phyloP scores from a whole-genome alignment of 768 basidiomycete genomes.

The Plicaturopsis crispa region DNA sequence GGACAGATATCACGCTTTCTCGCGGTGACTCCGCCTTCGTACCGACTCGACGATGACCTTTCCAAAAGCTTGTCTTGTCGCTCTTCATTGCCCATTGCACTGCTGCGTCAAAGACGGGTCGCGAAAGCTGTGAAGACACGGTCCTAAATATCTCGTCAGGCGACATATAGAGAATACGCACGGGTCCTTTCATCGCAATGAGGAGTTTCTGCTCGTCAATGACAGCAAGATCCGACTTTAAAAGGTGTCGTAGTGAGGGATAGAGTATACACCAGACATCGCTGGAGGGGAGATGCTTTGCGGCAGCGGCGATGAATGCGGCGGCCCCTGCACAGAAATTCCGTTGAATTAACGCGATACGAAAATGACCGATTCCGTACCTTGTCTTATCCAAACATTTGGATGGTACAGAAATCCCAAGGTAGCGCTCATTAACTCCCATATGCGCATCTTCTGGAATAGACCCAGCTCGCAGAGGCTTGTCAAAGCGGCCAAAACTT shows the following conservation, averaged over 20 bases:
- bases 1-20: slow-evolving; percentile 63
- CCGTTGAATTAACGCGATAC: slow-evolving; percentile 1
- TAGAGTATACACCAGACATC: slow-evolving; percentile 98
- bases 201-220: slow-evolving; percentile 75
- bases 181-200: slow-evolving; percentile 68
- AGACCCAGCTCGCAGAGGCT: slow-evolving; percentile 86
- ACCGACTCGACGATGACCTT: slow-evolving; percentile 35
- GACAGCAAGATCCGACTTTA: slow-evolving; percentile 73
- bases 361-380: slow-evolving; percentile 26
- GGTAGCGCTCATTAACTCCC: slow-evolving; percentile 90
- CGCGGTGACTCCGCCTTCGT: slow-evolving; percentile 59
- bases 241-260: slow-evolving; percentile 78
- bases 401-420: slow-evolving; percentile 93
- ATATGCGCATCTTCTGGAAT: slow-evolving; percentile 91
- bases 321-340: slow-evolving; percentile 53
- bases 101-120: slow-evolving; percentile 80
- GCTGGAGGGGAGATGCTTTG: slow-evolving; percentile 72
- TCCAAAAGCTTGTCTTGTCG: slow-evolving; percentile 79
- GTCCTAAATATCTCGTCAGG: background rate
- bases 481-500: slow-evolving; percentile 81
- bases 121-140: slow-evolving; percentile 31
- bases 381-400: slow-evolving; percentile 92
- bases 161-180: slow-evolving; percentile 28
- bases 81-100: slow-evolving; percentile 85
- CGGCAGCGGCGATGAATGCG: slow-evolving; percentile 83